Evolutionary conservation across 768 basidiomycete species (phyloP), one percentile per base, ranked within the genome.

Genomic region (Pisolithus sp.): DNA sequence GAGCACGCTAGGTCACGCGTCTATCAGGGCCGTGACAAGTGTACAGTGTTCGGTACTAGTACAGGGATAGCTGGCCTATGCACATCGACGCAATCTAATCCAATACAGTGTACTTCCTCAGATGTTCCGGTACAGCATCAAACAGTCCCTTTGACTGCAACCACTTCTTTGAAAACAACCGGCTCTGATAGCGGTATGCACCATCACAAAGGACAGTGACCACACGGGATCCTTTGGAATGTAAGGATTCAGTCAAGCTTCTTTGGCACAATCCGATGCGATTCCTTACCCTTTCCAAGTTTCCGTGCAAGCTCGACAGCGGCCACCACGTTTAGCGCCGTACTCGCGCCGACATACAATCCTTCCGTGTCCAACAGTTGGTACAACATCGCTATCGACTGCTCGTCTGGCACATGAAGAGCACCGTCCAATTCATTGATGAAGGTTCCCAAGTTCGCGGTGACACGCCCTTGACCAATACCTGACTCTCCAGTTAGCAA

Each of bases 391-490:
- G 77, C 78, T 60, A 99, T 91, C 17, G 91, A 85, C 64, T 95
- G 86, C 62, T 83, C 80, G 58, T 99, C 96, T 3, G 92, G 74
- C 36, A 98, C 85, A 53, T 82, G 84, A 61, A 97, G 76, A 4
- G 93, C 89, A 17, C 95, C 93, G 24, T 83, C 78, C 17, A 99
- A 46, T 43, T 89, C 73, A 3, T 83, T 73, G 41, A 97, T 73
- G 64, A 95, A 87, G 2, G 85, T 91, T 21, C 72, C 83, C 58
- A 99, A 72, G 68, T 99, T 99, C 64, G 89, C 75, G 9, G 96
- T 99, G 45, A 99, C 78, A 54, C 96, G 86, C 13, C 96, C 96
- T 68, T 98, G 96, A 49, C 96, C 96, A 62, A 99, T 97, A 36
- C 93, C 93, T 96, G 53, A 15, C 31, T n/a, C 23, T 45, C 17